Evolutionary conservation across 129 eudicot species (phyloP), one percentile per base, ranked within the genome.

Genomic region (Artemisia argyi): DNA sequence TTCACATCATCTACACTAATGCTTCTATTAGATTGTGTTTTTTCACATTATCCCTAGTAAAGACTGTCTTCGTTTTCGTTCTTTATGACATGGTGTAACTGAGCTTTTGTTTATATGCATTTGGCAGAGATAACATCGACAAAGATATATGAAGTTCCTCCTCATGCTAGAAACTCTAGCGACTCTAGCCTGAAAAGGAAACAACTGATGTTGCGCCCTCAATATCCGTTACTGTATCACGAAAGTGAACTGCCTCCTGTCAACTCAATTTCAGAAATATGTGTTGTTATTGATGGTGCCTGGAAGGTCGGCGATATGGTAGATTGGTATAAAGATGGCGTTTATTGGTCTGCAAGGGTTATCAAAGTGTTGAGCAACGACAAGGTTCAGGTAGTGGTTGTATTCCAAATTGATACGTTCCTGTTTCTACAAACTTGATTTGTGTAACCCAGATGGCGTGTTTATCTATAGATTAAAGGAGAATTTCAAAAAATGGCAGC

Each of bases 301-400:
- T 89, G 88, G 90, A 82, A 77, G 73, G 86, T 84, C 58, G 96
- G 88, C 5, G 78, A 89, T 77, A 48, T 89, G 63, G 92, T 89
- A 18, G 96, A 89, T 59, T 82, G 92, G 96, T 67, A 11, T 60
- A 17, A 46, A 22, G 76, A 60, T 61, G 76, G 18, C 35, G 80
- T 85, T 82, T 86, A 58, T 69, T 89, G 96, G 96, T 75, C 83
- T n/a, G 92, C 90, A 70, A 78, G 55, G 65, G 65, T 89, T 13
- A 76, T 71, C 64, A 55, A 78, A 60, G 49, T 84, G 56, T 50
- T 82, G 59, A 83, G 75, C 46, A 65, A 75, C 26, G 83, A 70
- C 49, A 73, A 68, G 76, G 86, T 85, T 69, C 18, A 80, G 96
- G 96, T 89, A 86, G 46, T 7, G 46, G 46, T 39, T 39, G 7